Evolutionary conservation across 495 filamentous ascomycete genomes (phyloP).

Genomic region (Saxispiralis lemnorum): DNA sequence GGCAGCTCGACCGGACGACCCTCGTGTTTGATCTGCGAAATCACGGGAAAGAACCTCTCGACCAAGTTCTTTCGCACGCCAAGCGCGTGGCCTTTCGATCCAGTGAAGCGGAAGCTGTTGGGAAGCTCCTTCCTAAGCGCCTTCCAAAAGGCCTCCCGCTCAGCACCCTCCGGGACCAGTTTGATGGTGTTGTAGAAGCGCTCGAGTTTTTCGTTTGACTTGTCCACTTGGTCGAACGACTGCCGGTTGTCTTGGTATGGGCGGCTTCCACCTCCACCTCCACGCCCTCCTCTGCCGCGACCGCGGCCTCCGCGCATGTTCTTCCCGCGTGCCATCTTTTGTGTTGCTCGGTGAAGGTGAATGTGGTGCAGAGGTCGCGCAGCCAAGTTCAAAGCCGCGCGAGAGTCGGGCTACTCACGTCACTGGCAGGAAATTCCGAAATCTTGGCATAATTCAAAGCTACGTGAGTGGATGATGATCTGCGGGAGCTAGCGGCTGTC

Average conservation of each 20-base stretch:
- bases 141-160: conserved; percentile 64
- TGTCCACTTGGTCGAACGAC: conserved; percentile 23
- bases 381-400: no score
- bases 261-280: conserved; percentile 8
- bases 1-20: conserved; percentile 67
- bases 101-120: conserved; percentile 91
- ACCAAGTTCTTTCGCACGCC: conserved; percentile 69
- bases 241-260: conserved; percentile 9
- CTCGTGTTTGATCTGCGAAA: conserved; percentile 61
- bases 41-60: conserved; percentile 76
- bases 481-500: no score
- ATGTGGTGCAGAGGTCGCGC: no score
- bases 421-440: no score
- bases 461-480: no score
- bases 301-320: conserved; percentile 8
- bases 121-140: conserved; percentile 66
- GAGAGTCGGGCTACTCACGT: no score
- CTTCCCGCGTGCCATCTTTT: conserved; percentile 8
- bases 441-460: no score
- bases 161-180: conserved; percentile 47
- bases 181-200: conserved; percentile 64
- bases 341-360: background rate
- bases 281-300: conserved; percentile 5
- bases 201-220: conserved; percentile 62
- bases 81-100: conserved; percentile 78